Evolutionary conservation across 129 eudicot genomes (phyloP).

Genomic region (Chrysanthemum lavandulifolium): DNA sequence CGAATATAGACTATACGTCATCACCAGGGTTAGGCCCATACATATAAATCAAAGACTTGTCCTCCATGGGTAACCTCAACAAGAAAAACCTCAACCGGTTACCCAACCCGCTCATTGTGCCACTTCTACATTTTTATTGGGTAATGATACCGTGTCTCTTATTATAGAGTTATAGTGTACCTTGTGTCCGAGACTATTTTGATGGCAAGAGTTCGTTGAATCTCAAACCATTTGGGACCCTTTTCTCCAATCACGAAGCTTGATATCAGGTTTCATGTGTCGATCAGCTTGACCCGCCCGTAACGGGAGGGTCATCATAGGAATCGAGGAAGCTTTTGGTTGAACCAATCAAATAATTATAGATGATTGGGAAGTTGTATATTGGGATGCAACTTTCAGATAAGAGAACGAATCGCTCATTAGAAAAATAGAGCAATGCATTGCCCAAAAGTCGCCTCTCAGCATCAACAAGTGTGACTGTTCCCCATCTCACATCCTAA

Average conservation of each 20-base stretch:
- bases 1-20: too few species aligned
- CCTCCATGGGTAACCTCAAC: too few species aligned
- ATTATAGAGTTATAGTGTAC: not conserved
- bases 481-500: constrained; percentile 84
- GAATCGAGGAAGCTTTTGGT: constrained; percentile 73
- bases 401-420: constrained; percentile 81
- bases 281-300: constrained; percentile 91
- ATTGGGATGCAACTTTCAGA: constrained; percentile 94
- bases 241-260: constrained; percentile 76
- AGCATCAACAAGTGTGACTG: constrained; percentile 70
- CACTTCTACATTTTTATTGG: not conserved
- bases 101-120: constrained; percentile 6
- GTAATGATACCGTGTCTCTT: not conserved
- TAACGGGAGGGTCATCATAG: constrained; percentile 70
- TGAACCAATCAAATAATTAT: constrained; percentile 67
- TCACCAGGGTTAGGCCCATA: too few species aligned
- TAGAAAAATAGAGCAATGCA: constrained; percentile 92
- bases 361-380: constrained; percentile 70
- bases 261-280: constrained; percentile 60
- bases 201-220: constrained; percentile 61
- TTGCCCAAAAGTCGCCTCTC: constrained; percentile 87
- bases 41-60: too few species aligned
- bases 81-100: not conserved
- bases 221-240: constrained; percentile 95
- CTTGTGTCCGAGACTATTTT: constrained; percentile 63